Conservation (phyloP, 768 basidiomycete genomes). For the Mycena chlorophos region DNA sequence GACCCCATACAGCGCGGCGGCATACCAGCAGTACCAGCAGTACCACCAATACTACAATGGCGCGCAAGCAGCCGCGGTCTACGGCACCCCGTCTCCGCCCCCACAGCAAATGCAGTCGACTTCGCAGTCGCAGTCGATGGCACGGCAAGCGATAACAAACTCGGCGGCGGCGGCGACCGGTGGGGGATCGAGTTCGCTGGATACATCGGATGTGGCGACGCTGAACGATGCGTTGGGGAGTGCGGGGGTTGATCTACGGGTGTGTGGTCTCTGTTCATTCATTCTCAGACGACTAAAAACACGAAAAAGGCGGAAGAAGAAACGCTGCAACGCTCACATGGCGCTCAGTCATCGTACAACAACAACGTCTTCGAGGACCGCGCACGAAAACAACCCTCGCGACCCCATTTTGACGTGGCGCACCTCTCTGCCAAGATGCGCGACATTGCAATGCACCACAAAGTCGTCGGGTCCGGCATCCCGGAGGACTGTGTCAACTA, state of each 20-base stretch:
- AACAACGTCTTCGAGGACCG: slow-evolving; percentile 77
- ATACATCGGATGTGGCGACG: slow-evolving; percentile 63
- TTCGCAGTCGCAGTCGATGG: slow-evolving; percentile 15
- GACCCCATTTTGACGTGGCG: slow-evolving; percentile 67
- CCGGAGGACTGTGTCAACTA: slow-evolving; percentile 79
- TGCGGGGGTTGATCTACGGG: slow-evolving; percentile 84
- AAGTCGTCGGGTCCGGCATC: slow-evolving; percentile 48
- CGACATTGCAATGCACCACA: slow-evolving; percentile 63
- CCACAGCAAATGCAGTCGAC: not conserved
- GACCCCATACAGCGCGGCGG: not conserved
- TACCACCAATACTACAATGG: slow-evolving; percentile 14
- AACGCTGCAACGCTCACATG: slow-evolving; percentile 64
- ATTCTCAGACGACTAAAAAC: not conserved
- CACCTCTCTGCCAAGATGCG: slow-evolving; percentile 72
- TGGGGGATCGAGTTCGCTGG: slow-evolving; percentile 1
- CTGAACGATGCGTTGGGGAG: slow-evolving; percentile 84
- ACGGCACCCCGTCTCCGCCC: not conserved
- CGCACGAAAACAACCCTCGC: slow-evolving; percentile 70
- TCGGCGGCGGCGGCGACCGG: not conserved
- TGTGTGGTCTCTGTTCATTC: slow-evolving; percentile 31
- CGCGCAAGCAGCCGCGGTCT: slow-evolving; percentile 8
- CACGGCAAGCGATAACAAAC: slow-evolving; percentile 16
- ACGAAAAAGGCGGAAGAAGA: slow-evolving; percentile 78
- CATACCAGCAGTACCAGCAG: not conserved
- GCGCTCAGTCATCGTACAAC: slow-evolving; percentile 48